A percentile compares a stretch with the other conserved stretches of the same genome.
Conservation (phyloP, 2,329 filamentous ascomycete species). For the Aspergillus nomiae region DNA sequence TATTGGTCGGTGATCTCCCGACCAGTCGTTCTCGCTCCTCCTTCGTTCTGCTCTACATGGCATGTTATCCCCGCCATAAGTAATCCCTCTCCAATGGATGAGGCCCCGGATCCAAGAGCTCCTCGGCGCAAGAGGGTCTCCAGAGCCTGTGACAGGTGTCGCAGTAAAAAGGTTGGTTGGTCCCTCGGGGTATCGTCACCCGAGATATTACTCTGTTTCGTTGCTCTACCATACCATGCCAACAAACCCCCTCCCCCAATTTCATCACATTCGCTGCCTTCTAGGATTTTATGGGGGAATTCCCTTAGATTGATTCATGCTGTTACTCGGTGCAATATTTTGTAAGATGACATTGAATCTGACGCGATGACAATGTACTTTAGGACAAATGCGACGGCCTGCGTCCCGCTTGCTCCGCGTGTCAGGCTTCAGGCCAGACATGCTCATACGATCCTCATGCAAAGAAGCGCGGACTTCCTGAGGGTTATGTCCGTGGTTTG, state of each 20-base stretch:
- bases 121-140: slow-evolving; percentile 49
- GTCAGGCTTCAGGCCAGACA: slow-evolving; percentile 40
- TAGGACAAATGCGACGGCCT: slow-evolving; percentile 48
- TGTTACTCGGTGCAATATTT: neutral
- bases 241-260: neutral
- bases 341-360: neutral
- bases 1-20: neutral
- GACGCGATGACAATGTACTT: neutral
- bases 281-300: neutral
- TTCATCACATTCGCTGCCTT: neutral
- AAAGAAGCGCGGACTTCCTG: slow-evolving; percentile 49
- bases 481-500: slow-evolving; percentile 50
- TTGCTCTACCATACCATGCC: slow-evolving; percentile 1
- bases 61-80: slow-evolving; percentile 23
- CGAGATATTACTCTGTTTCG: neutral
- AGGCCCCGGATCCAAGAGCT: slow-evolving; percentile 40
- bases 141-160: slow-evolving; percentile 48
- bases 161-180: slow-evolving; percentile 43
- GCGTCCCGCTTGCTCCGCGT: slow-evolving; percentile 47
- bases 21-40: neutral
- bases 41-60: slow-evolving; percentile 23
- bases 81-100: slow-evolving; percentile 39
- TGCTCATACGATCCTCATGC: slow-evolving; percentile 48
- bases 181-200: neutral
- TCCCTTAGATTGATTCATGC: neutral